These are phyloP conservation scores for Wakefieldia striispora DNA, from an alignment of 768 basidiomycete species.

Conservation along the genomic window DNA sequence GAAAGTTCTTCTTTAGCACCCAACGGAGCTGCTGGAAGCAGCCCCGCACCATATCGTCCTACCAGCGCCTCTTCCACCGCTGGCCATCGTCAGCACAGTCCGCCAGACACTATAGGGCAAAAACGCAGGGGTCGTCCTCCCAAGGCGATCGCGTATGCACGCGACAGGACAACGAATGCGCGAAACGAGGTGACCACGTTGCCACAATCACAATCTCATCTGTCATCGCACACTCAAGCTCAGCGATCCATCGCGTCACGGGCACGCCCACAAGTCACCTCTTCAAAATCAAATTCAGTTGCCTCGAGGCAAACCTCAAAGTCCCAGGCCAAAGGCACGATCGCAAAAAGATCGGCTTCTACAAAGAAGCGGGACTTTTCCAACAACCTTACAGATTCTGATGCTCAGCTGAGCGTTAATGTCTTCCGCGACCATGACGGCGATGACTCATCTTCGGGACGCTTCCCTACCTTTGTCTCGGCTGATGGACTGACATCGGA, in stretches of 20 bases:
- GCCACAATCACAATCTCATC: conserved; percentile 37
- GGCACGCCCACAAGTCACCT: conserved; percentile 21
- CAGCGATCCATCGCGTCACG: conserved; percentile 25
- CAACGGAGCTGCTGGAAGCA: conserved; percentile 37
- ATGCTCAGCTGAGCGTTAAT: conserved; percentile 37
- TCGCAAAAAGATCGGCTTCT: conserved; percentile 23
- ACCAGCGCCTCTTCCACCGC: conserved; percentile 24
- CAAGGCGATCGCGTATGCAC: conserved; percentile 42
- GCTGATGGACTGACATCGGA: conserved; percentile 56
- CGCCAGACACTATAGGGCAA: conserved; percentile 22
- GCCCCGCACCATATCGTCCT: conserved; percentile 12
- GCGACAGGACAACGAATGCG: conserved; percentile 18
- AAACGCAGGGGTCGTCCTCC: conserved; percentile 59
- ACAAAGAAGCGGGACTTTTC: conserved; percentile 14
- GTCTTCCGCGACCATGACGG: conserved; percentile 29
- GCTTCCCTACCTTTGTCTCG: conserved; percentile 68
- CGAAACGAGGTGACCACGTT: conserved; percentile 36
- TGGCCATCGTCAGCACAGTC: conserved; percentile 24
- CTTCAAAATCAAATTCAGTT: conserved; percentile 28
- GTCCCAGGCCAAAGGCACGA: conserved; percentile 39
- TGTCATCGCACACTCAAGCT: conserved; percentile 22
- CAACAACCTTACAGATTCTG: conserved; percentile 22
- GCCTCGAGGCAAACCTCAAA: conserved; percentile 37
- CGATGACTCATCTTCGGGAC: conserved; percentile 33
- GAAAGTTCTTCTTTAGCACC: conserved; percentile 32